These are phyloP conservation scores for Capsella bursapastoris DNA, from an alignment of 345 rosid species.

Conservation along the genomic window DNA sequence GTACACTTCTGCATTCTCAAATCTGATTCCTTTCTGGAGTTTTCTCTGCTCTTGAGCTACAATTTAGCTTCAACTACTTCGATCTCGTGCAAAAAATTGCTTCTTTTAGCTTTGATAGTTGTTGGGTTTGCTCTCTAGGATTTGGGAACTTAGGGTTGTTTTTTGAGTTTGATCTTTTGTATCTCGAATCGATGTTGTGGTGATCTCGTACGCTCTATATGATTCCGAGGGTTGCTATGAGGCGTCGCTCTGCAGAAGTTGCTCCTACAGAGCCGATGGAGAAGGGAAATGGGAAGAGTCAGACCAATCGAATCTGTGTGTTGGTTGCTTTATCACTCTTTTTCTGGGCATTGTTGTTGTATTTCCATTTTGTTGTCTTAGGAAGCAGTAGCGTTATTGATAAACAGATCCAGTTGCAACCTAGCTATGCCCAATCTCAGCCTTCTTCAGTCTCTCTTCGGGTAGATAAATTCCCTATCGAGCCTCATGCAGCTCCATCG, in stretches of 20 bases:
- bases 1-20: slow-evolving; percentile 26
- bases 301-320: slow-evolving; percentile 56
- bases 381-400: slow-evolving; percentile 42
- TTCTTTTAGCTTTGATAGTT: slow-evolving; percentile 10
- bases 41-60: slow-evolving; percentile 28
- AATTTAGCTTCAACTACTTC: slow-evolving; percentile 16
- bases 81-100: not conserved
- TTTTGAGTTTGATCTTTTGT: slow-evolving; percentile 4
- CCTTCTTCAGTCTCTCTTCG: slow-evolving; percentile 39
- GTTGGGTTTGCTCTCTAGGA: slow-evolving; percentile 5
- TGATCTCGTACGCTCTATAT: slow-evolving; percentile 28
- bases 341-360: slow-evolving; percentile 73
- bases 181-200: slow-evolving; percentile 36
- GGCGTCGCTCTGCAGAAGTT: slow-evolving; percentile 66
- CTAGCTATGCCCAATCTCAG: slow-evolving; percentile 35
- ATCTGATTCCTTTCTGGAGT: slow-evolving; percentile 10
- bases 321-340: slow-evolving; percentile 56
- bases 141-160: slow-evolving; percentile 15
- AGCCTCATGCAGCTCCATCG: slow-evolving; percentile 31
- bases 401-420: slow-evolving; percentile 46
- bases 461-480: slow-evolving; percentile 42
- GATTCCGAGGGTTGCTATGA: slow-evolving; percentile 51
- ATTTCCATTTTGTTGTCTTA: slow-evolving; percentile 69
- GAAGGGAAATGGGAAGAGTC: slow-evolving; percentile 65
- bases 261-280: slow-evolving; percentile 56